These are phyloP conservation scores for Yamadazyma epiphylla DNA, from an alignment of 1,139 yeast genomes.

Conservation along the genomic window DNA sequence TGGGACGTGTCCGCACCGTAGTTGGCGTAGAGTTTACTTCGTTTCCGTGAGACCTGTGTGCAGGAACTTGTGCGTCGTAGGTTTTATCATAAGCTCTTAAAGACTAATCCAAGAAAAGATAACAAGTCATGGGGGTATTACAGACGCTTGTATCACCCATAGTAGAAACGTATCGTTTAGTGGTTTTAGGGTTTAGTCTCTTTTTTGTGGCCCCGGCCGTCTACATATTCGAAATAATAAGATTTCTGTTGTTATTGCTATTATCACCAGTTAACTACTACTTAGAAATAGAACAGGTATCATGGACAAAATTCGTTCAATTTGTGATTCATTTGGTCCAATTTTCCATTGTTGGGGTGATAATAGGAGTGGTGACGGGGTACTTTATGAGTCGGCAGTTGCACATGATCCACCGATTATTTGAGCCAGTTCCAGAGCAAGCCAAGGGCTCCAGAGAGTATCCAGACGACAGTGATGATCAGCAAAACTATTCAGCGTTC, in stretches of 20 bases:
- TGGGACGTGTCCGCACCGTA: no score
- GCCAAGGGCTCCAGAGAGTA: no score
- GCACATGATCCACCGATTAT: background rate
- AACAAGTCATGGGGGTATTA: no score
- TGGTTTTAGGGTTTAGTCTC: no score
- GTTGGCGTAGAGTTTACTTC: no score
- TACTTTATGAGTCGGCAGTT: constrained; percentile 3
- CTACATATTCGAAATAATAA: background rate
- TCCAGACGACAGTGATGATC: no score
- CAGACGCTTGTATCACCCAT: constrained; percentile 1
- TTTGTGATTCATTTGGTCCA: constrained; percentile 13
- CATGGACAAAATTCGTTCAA: constrained; percentile 2
- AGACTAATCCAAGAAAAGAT: no score
- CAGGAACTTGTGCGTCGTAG: no score
- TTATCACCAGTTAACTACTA: background rate
- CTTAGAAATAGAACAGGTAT: background rate
- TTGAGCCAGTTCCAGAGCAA: no score
- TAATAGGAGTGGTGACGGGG: constrained; percentile 2
- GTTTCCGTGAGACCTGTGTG: no score
- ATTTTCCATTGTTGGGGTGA: constrained; percentile 4
- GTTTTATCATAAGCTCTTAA: no score
- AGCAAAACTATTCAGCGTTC: no score
- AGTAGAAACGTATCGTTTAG: constrained; percentile 1
- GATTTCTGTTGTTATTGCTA: background rate
- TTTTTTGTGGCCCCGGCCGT: background rate